These are phyloP conservation scores for Irpex lacteus DNA, from an alignment of 1,284 basidiomycete species.

Conservation along the genomic window DNA sequence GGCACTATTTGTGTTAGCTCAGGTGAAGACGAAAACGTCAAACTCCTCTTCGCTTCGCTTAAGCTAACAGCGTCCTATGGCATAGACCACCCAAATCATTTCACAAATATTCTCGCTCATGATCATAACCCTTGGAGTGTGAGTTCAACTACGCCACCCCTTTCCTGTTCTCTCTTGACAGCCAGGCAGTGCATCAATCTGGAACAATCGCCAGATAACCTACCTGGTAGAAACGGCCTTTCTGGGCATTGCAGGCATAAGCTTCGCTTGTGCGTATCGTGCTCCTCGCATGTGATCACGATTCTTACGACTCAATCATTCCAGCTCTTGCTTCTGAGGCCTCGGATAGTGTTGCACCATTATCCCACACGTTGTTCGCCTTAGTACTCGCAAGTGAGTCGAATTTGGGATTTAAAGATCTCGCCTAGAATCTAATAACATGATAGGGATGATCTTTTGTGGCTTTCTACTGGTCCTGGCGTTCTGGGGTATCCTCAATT, in stretches of 20 bases:
- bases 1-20: background rate
- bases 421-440: background rate
- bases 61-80: background rate
- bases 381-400: background rate
- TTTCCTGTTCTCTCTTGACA: background rate
- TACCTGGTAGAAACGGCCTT: background rate
- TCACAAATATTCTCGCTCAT: constrained; percentile 1
- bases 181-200: background rate
- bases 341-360: background rate
- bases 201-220: background rate
- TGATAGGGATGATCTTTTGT: background rate
- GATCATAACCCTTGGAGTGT: background rate
- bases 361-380: background rate
- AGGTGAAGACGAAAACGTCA: background rate
- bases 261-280: background rate
- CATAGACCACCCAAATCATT: background rate
- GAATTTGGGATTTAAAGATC: background rate
- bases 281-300: background rate
- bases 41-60: background rate
- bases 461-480: background rate
- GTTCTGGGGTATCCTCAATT: background rate
- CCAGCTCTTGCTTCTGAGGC: background rate
- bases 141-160: background rate
- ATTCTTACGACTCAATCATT: background rate
- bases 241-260: background rate